Base-by-base conservation (phyloP, 305 asterid genomes). In the Solanum hybrid region DNA sequence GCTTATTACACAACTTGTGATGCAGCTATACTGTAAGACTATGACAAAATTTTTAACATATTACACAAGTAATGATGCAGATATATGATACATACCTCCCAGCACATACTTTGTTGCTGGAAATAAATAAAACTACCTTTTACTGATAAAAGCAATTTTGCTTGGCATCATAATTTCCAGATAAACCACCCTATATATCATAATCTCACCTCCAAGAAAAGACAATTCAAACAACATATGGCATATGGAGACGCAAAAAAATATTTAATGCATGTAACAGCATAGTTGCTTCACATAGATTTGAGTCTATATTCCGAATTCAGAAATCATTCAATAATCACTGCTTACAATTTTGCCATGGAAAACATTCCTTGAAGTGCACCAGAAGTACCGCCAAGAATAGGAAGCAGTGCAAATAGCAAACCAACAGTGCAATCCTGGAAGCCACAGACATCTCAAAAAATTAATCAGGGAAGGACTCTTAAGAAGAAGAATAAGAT, bases 341-440 rank as follows among this genome's bases (percentile, higher is more conserved):
- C 69, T 86, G 88, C 98, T 93, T 92, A 96, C 98, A 93, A 78
- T 89, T 95, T 96, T 86, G 93, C 86, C 95, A 96, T 93, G 92
- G 96, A 95, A 85, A 95, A 40, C 80, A 95, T 87, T 92, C 98
- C 98, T 89, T 94, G 93, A 87, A 96, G 92, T 90, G 95, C 95
- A 71, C 96, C 96, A 86, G 98, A 94, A 87, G 97, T 94, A 90
- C 98, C 98, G 75, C 96, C 98, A 88, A 94, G 94, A 89, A 96
- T 94, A 82, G 98, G 98, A 90, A 96, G 96, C 91, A 96, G 94
- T 81, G 98, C 97, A 91, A 96, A 96, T 89, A 96, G 93, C 94
- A 95, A 93, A 89, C 98, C 98, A 87, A 96, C 98, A 10, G 97
- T 93, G 92, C 98, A 95, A 92, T 95, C 98, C 98, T 95, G 95